Evolutionary conservation across 2,329 filamentous ascomycete genomes (phyloP).

Genomic region (Lizonia empirigonia): DNA sequence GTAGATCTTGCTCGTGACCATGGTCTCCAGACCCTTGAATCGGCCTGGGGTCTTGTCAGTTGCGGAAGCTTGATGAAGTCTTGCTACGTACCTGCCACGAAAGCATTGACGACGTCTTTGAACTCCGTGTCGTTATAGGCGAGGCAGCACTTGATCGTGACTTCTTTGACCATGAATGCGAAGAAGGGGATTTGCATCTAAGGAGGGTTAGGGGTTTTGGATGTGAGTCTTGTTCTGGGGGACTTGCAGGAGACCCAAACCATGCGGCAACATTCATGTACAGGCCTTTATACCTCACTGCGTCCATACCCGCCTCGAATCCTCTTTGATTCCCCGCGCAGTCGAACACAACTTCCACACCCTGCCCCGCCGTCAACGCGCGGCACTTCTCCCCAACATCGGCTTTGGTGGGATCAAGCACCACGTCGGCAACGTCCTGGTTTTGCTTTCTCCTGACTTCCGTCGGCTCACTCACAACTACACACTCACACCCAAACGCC

Average conservation of each 20-base stretch:
- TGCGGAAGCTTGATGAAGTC: background rate
- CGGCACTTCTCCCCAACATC: slow-evolving; percentile 37
- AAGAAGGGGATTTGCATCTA: slow-evolving; percentile 38
- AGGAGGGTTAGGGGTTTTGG: slow-evolving; percentile 1
- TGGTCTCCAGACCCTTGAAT: slow-evolving; percentile 39
- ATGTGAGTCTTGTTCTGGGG: background rate
- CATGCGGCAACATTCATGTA: slow-evolving; percentile 45
- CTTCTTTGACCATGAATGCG: slow-evolving; percentile 38
- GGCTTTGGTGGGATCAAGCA: slow-evolving; percentile 34
- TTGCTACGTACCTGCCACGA: slow-evolving; percentile 33
- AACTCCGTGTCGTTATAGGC: slow-evolving; percentile 43
- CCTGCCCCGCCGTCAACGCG: slow-evolving; percentile 36
- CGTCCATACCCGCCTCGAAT: slow-evolving; percentile 39
- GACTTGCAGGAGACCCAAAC: slow-evolving; percentile 37
- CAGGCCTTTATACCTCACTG: slow-evolving; percentile 32
- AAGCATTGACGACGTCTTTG: slow-evolving; percentile 40
- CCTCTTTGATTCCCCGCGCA: slow-evolving; percentile 42
- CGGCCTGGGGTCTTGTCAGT: slow-evolving; percentile 26
- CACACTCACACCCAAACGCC: slow-evolving; percentile 26
- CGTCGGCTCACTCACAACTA: slow-evolving; percentile 38
- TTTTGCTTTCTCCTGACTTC: slow-evolving; percentile 28
- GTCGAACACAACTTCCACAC: slow-evolving; percentile 45
- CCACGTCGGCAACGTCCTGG: slow-evolving; percentile 29
- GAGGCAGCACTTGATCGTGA: slow-evolving; percentile 36
- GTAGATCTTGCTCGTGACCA: slow-evolving; percentile 43